Evolutionary conservation across 345 rosid genomes (phyloP), one percentile per base, ranked within the genome.

Genomic region (Brassica nigra): DNA sequence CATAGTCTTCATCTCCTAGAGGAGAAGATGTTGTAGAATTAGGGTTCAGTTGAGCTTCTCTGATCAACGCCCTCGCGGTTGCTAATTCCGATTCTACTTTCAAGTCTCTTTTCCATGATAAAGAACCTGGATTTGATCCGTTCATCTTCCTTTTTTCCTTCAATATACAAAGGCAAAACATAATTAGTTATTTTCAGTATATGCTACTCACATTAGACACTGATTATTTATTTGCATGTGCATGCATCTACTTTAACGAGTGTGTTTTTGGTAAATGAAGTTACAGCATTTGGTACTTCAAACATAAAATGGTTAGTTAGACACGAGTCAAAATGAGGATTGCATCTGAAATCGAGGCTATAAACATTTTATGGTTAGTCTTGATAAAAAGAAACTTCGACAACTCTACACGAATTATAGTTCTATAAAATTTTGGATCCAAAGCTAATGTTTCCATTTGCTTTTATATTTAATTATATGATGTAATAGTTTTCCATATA

Each of bases 41-140:
- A 11, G 36, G 42, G 27, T 65, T 70, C 11, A 71, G 1, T 6
- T 73, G 54, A 33, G 89, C 87, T 81, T 85, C 88, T 76, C 55
- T 83, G 47, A 90, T 87, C 69, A 76, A 84, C 10, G 88, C 81
- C 68, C 95, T 87, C 3, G 86, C 91, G 27, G 74, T 83, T 66
- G 85, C 84, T 39, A 89, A 78, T 58, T 72, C 70, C 28, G 73
- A 76, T 86, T 90, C 94, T 15, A 82, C 36, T 76, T 37, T 84
- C 57, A 23, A 65, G n/a, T 85, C 34, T 68, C 82, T 84, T 70
- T 67, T 84, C 68, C 54, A 68, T 29, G 69, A 47, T 34, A 62
- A 27, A 29, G 47, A 34, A 34, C 39, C 23, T 66, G 8, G 47
- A 65, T 71, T 70, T 76, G 81, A 76, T 34, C 69, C 47, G 29